Base-by-base conservation (phyloP, 2,329 filamentous ascomycete species). In the Botrytis squamosa region DNA sequence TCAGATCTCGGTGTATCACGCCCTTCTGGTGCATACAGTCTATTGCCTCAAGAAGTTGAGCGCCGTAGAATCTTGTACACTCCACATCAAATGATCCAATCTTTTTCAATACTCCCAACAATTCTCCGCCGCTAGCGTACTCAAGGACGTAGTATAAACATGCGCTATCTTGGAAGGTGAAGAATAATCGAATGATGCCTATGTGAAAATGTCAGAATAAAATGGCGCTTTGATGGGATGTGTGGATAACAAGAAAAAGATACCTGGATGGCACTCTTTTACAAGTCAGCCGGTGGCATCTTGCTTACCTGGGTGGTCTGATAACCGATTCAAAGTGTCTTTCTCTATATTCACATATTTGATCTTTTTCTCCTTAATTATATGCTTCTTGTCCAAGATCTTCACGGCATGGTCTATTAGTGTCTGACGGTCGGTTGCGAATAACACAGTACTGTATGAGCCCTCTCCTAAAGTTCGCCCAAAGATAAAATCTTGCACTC, bases 341-440 rank as follows among this genome's bases (percentile, higher is more conserved):
- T 98, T 98, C 83, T 99, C 96, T 79, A 99, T 99, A 83, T 98
- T 99, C 83, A 99, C 96, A 81, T 99, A 99, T 86, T 99, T 99
- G 80, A 99, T 97, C 87, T 99, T 99, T 84, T 97, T 98, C 84
- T 99, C 96, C 84, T 98, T 99, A 86, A 99, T 99, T 81, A 99
- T 99, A 83, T 99, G 96, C 80, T 94, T 90, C 84, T 99, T 99
- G 84, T 99, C 96, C 65, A 99, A 88, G 25, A 99, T 95, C 83
- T 99, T 99, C 84, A 99, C 95, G 40, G 96, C 96, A 81, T 98
- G 98, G 82, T 99, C 95, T 80, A 97, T 97, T 74, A 97, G 85
- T 1, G 94, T 97, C 82, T 97, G 94, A 75, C 95, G 91, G 83
- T 99, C 96, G 6, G 94, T 97, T 55, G 95, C 96, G 70, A 96